Base-by-base conservation (phyloP, 2,329 filamentous ascomycete species). In the Hypoxylon sp. region DNA sequence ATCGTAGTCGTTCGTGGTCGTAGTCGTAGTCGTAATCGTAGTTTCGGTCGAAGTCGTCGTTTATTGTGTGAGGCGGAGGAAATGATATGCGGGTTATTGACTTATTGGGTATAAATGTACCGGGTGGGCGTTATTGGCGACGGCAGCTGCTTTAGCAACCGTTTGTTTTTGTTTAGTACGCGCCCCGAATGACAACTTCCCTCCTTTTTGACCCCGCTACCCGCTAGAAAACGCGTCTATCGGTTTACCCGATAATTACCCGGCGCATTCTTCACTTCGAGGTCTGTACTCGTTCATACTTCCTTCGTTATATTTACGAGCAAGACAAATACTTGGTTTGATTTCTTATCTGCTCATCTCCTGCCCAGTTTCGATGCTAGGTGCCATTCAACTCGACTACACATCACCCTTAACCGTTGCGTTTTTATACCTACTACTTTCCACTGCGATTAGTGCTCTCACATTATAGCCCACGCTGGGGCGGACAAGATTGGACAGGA, bases 141-240 rank as follows among this genome's bases (percentile, higher is more conserved):
- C 13, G 31, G 29, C 15, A 48, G 48, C 50, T 52, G 56, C 66
- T 64, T 66, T 60, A 62, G 67, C 67, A 70, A 70, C 67, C 53
- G 48, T 69, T 72, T 71, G 69, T 72, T 72, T 70, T 71, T 70
- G 70, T 72, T 71, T 71, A 47, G 58, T 63, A 65, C 67, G 67
- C 64, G 67, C 46, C 26, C 23, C 26, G 24, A 38, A 55, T 7
- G 18, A 57, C 57, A 40, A 38, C 29, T 41, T 40, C 40, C 8
- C 33, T 7, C 20, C 17, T 38, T 2, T 17, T 31, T 20, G 24
- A 50, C 50, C 49, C 58, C 51, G 56, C 31, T 45, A 29, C 26
- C 43, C 45, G 31, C 53, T 15, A 21, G 21, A 52, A 51, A 58
- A 55, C 60, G 57, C 60, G 57, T 60, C 47, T n/a, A n/a, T n/a